Evolutionary conservation across 805 yeast species (phyloP), one percentile per base, ranked within the genome.

Genomic region (Nakazawaea ernobii): DNA sequence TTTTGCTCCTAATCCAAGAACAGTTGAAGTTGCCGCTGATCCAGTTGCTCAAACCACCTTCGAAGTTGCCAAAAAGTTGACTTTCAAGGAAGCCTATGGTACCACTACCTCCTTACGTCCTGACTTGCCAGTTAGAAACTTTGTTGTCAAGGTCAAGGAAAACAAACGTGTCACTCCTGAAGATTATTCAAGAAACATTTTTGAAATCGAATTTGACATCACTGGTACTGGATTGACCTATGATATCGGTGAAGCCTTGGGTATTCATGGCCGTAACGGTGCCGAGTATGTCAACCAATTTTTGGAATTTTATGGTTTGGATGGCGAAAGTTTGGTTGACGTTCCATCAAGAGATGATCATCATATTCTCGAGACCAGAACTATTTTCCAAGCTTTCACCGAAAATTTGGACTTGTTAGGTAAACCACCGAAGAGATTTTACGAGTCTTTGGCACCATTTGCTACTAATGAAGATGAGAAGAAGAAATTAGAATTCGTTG

Each of bases 241-340:
- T 63, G 94, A 84, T 53, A 89, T 92, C 61, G 98, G 98, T 63
- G 98, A 92, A 73, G 97, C 98, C 17, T 78, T 92, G 51, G 98
- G 98, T 60, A 79, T 92, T 51, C 97, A 92, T 59, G 97, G 96
- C 42, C 82, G 92, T 61, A 92, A 92, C 70, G 76, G 80, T 56
- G 63, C 73, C 36, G 75, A 69, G 14, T 75, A 71, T 35, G 96
- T 91, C 45, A 77, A 72, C 39, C 74, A 75, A 53, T 92, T 92
- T 67, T 74, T 92, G 56, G 58, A 71, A 17, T 74, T 71, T 60
- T 92, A 90, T 61, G 90, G 87, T 2, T 70, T 90, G 48, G 74
- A 84, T 50, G 82, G 85, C 43, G 75, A 85, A 50, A 78, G 81
- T 20, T 63, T 88, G 33, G 79, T 91, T 38, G 80, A 83, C 53